Evolutionary conservation across 495 filamentous ascomycete genomes (phyloP).

Genomic region (Mytilinidion resinicola): DNA sequence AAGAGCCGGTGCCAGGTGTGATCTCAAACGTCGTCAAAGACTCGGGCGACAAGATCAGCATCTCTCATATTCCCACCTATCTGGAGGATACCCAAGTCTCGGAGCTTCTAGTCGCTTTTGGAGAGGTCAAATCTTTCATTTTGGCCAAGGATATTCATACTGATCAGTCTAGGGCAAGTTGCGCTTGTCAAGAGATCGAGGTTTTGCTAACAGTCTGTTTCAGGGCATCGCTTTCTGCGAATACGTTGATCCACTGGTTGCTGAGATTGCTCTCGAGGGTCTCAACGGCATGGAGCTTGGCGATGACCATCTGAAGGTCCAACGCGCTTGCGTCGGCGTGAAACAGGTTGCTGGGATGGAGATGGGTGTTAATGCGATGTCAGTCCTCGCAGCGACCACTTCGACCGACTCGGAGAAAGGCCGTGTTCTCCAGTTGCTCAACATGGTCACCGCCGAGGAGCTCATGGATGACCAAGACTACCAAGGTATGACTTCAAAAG

Average conservation of each 20-base stretch:
- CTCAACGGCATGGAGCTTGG: constrained; percentile 89
- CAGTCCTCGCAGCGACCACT: constrained; percentile 93
- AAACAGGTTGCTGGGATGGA: constrained; percentile 85
- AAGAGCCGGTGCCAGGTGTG: constrained; percentile 67
- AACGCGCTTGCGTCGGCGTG: constrained; percentile 83
- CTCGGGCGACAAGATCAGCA: constrained; percentile 88
- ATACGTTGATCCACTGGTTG: constrained; percentile 71
- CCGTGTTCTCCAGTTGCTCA: constrained; percentile 83
- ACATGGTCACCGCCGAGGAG: constrained; percentile 97
- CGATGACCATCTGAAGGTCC: constrained; percentile 75
- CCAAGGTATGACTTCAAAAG: constrained; percentile 55
- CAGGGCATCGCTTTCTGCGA: constrained; percentile 97
- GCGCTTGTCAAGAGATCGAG: constrained; percentile 4
- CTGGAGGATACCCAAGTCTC: constrained; percentile 85
- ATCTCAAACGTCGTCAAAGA: constrained; percentile 79
- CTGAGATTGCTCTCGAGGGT: constrained; percentile 82
- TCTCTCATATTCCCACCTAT: constrained; percentile 80
- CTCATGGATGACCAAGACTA: constrained; percentile 91
- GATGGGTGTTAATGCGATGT: constrained; percentile 97
- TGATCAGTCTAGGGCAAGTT: constrained; percentile 79
- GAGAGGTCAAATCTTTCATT: constrained; percentile 87
- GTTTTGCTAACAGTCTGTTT: no score
- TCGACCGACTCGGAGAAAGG: constrained; percentile 60
- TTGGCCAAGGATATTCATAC: constrained; percentile 81
- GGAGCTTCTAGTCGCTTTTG: constrained; percentile 83